Base-by-base conservation (phyloP, 2,329 filamentous ascomycete genomes). In the Microcera coccophila region DNA sequence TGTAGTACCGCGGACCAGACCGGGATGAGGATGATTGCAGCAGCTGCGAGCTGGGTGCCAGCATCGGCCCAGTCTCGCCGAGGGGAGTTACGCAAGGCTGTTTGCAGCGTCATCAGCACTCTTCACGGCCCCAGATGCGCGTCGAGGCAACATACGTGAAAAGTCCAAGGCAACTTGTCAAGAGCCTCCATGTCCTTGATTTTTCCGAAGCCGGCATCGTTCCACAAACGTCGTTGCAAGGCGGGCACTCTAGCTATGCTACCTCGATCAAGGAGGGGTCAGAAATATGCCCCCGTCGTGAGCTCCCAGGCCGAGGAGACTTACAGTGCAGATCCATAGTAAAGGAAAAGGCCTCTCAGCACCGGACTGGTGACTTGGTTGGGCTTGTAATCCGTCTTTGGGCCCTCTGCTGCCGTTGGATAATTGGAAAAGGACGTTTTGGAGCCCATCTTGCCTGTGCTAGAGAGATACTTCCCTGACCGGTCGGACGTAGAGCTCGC, bases 191-290 rank as follows among this genome's bases (percentile, higher is more conserved):
- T 63, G 36, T 72, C 62, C 45, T 71, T 73, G 47, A 76, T 58
- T 15, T 56, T 60, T 20, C 68, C 70, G 43, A 82, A 78, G 20
- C 75, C 65, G 36, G 85, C 83, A 68, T 89, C 88, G 38, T 67
- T 69, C 83, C 84, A 94, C 48, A 90, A 73, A 35, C 78, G 65
- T 42, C 73, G 76, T 46, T 86, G 83, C 7, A 91, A 49, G 33
- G 77, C 71, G 10, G 70, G 67, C n/a, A 82, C 67, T 19, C 76
- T 78, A 2, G 78, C 70, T 32, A 90, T 65, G 16, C 83, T 85
- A 38, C 3, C n/a, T 18, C 4, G 20, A 5, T 32, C 5, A 10
- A 15, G 29, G 9, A 10, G 15, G 29, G 2, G 43, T 19, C 18
- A 10, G n/a, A 20, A 21, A 32, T 15, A 45, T 35, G 38, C 17